Evolutionary conservation across 345 rosid species (phyloP), one percentile per base, ranked within the genome.

Genomic region (Ailanthus altissimus): DNA sequence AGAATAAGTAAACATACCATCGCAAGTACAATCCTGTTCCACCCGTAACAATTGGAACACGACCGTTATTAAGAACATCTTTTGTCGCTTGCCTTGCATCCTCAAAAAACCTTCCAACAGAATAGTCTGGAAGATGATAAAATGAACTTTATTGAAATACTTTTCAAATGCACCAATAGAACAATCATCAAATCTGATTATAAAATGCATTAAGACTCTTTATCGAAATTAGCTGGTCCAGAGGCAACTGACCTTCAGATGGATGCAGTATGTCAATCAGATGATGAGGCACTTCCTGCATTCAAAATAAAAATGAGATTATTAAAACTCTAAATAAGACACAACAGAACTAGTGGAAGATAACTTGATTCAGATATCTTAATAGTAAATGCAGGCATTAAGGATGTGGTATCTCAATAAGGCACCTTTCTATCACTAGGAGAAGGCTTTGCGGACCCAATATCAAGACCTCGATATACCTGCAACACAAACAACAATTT

Each of bases 11-110:
- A 69, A 64, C 82, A 78, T 91, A 95, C 99, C 99, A 95, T 75
- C 98, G 83, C 79, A 95, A 86, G 81, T 93, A 95, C 84, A 93
- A 83, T 36, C 99, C 99, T 67, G 99, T 95, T 13, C 99, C 98
- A 72, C 99, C 98, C 0, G 90, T 88, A 68, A 95, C 93, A 25
- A 95, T 89, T 25, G 99, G 97, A 82, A 93, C 91, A 64, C 75
- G 89, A 13, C 90, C 92, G 61, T 83, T 67, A 18, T 77, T 69
- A 42, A 93, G 87, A 79, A 95, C 79, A 80, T 93, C 86, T 86
- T 62, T 78, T 20, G 98, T 92, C 73, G 85, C 90, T 78, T 87
- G 85, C 82, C 98, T 85, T 67, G 90, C 94, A 88, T 95, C 98
- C 43, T 87, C 86, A 77, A 67, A 95, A 76, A 87, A 93, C 32